phyloP scores from a whole-genome alignment of 768 basidiomycete genomes.

The Leucosporidium yakuticum region DNA sequence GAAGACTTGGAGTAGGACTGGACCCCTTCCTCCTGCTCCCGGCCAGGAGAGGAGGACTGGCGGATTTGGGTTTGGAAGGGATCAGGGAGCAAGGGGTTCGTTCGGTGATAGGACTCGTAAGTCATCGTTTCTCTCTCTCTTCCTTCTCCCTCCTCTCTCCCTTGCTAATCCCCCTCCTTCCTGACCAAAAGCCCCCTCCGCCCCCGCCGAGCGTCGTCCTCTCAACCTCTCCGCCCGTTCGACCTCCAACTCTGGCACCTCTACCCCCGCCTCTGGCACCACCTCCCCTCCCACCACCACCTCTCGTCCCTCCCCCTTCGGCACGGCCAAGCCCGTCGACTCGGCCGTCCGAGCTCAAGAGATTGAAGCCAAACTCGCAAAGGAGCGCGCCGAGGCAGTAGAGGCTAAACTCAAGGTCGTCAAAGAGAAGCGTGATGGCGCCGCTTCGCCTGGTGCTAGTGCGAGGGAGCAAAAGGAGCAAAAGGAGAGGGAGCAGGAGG shows the following conservation, averaged over 20 bases:
- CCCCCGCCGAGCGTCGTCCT: constrained; percentile 63
- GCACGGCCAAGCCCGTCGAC: constrained; percentile 84
- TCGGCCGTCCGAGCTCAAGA: constrained; percentile 65
- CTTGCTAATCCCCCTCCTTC: background rate
- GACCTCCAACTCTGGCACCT: constrained; percentile 59
- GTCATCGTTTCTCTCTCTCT: constrained; percentile 4
- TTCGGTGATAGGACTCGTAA: constrained; percentile 12
- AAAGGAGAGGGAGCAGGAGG: no score
- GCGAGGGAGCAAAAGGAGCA: no score
- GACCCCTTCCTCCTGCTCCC: constrained; percentile 6
- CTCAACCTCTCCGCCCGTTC: constrained; percentile 65
- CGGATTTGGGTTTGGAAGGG: background rate
- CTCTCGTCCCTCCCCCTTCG: constrained; percentile 68
- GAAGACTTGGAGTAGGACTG: constrained; percentile 30
- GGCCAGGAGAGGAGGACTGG: background rate
- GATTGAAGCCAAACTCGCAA: constrained; percentile 64
- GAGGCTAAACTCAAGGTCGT: background rate
- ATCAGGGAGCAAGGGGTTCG: background rate
- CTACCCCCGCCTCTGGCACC: constrained; percentile 55
- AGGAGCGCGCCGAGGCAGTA: constrained; percentile 44
- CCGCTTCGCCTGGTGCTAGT: no score
- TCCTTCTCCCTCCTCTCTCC: background rate
- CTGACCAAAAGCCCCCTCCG: constrained; percentile 47
- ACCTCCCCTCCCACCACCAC: constrained; percentile 47
- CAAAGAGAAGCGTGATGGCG: background rate